Conservation (phyloP, 306 rosid species). For the Fagus sylvatica region DNA sequence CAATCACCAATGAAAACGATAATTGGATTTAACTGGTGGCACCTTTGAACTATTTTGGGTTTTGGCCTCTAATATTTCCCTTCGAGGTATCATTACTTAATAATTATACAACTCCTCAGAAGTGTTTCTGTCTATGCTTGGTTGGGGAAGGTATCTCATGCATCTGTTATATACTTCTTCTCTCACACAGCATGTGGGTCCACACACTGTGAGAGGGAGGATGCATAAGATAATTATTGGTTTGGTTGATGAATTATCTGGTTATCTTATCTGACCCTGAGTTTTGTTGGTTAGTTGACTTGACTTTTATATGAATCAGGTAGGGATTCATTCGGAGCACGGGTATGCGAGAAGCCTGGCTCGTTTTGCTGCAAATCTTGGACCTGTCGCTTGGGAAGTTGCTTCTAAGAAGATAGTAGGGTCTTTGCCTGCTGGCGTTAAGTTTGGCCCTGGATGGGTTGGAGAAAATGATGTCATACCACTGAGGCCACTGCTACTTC, state of each 20-base stretch:
- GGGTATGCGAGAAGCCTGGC: conserved; percentile 69
- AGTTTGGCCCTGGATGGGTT: conserved; percentile 72
- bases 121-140: neutral
- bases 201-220: too few relatives aligned
- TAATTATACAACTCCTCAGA: neutral
- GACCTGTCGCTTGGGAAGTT: conserved; percentile 56
- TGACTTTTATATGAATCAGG: conserved; percentile 43
- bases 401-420: conserved; percentile 53
- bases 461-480: conserved; percentile 52
- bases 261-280: neutral
- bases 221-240: too few relatives aligned
- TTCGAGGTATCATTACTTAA: neutral
- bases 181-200: too few relatives aligned
- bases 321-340: conserved; percentile 57
- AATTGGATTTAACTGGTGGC: neutral
- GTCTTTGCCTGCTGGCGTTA: conserved; percentile 44
- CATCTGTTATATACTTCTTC: too few relatives aligned
- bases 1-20: neutral
- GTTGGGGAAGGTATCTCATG: neutral
- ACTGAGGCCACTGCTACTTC: conserved; percentile 21
- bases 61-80: neutral
- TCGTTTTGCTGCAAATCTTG: conserved; percentile 58
- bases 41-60: neutral
- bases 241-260: neutral
- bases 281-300: conserved; percentile 24